Base-by-base conservation (phyloP, 305 asterid genomes). In the Fraxinus nigra region DNA sequence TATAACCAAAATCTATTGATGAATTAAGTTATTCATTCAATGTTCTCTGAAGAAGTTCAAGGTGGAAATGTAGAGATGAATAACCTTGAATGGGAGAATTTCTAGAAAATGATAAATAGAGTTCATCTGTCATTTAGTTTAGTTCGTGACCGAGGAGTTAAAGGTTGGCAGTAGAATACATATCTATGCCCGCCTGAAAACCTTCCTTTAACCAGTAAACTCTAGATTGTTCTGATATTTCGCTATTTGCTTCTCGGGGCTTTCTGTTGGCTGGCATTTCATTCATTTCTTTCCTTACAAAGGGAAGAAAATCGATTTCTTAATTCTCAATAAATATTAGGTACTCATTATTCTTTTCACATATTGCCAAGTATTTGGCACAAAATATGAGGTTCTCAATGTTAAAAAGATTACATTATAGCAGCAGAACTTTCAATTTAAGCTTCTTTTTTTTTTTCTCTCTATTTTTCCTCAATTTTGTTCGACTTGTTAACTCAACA, bases 341-440 rank as follows among this genome's bases (percentile, higher is more conserved):
- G n/a, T 46, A 4, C 56, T 46, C 56, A 11, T 43, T 43, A 43
- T 43, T 43, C 54, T 43, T 43, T 43, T 11, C n/a, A 3, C 54
- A 43, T 43, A 46, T 46, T 14, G 22, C 22, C 59, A 14, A 16
- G 20, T 48, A 48, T 48, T 48, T 65, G 80, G 46, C 81, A 82
- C 80, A 61, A 82, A 38, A 81, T 34, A 76, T 84, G 75, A 70
- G 85, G 77, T 54, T 79, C 81, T 81, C 84, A 67, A 74, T 48
- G 54, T 51, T 72, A 48, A 82, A 72, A 80, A 74, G 63, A 80
- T 40, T 16, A 79, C 61, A 70, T 18, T 77, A 11, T 51, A 81
- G 59, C 46, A 63, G 65, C 77, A 61, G 74, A 67, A 63, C 85
- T 82, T 81, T 26, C 34, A 65, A 13, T 22, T 13, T 24, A 0